Conservation (phyloP, 2,329 filamentous ascomycete genomes). For the Coleophoma eucalyptorum region DNA sequence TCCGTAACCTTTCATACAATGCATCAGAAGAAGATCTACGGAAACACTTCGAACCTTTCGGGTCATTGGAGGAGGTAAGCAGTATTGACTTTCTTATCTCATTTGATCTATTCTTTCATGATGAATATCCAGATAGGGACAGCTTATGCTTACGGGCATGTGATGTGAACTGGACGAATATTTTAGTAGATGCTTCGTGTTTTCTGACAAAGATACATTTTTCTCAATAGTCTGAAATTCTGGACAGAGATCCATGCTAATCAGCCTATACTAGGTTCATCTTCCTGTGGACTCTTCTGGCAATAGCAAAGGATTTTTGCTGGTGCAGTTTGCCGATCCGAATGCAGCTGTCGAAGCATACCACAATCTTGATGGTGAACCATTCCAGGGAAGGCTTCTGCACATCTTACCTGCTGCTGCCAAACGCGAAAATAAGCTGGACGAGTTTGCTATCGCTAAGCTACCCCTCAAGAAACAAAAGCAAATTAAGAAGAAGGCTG, state of each 20-base stretch:
- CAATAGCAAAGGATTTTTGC: conserved; percentile 84
- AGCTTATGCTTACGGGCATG: conserved; percentile 85
- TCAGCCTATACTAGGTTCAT: conserved; percentile 64
- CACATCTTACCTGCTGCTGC: conserved; percentile 83
- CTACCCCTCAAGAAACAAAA: conserved; percentile 93
- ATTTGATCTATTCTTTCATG: conserved; percentile 47
- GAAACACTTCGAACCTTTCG: conserved; percentile 67
- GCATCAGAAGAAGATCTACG: conserved; percentile 74
- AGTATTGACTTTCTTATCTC: conserved; percentile 9
- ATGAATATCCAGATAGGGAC: conserved; percentile 99
- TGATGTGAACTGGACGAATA: conserved; percentile 94
- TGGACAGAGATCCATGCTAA: conserved; percentile 32
- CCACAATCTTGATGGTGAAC: conserved; percentile 73
- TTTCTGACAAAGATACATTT: conserved; percentile 52
- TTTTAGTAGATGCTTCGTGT: conserved; percentile 99
- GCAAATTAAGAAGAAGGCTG: conserved; percentile 78
- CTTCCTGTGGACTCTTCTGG: conserved; percentile 72
- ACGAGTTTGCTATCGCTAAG: conserved; percentile 88
- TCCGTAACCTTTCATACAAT: conserved; percentile 83
- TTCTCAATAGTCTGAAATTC: conserved; percentile 6
- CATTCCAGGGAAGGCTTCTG: conserved; percentile 88
- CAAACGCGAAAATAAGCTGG: conserved; percentile 77
- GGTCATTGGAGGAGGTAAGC: conserved; percentile 46
- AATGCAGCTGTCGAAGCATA: conserved; percentile 76
- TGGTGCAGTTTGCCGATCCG: conserved; percentile 73